Percentiles rank a stretch among this genome's conserved stretches.
phyloP scores from a whole-genome alignment of 768 basidiomycete genomes.

The Tylopilus rubrobrunneus region DNA sequence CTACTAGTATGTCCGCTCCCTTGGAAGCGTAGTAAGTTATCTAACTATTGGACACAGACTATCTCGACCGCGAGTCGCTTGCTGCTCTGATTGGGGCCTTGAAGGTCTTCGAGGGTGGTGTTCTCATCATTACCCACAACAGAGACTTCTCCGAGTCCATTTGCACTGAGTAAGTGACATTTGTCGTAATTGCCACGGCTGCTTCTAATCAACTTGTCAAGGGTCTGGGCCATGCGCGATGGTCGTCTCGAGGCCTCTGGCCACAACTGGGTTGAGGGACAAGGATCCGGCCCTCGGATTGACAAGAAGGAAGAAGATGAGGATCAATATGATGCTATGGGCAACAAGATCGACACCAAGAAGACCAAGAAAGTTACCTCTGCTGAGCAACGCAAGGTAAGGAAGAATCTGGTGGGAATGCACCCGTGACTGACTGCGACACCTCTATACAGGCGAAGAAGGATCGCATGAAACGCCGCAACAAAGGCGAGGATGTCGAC shows the following conservation, averaged over 20 bases:
- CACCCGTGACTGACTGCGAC: slow-evolving; percentile 7
- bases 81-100: slow-evolving; percentile 98
- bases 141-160: slow-evolving; percentile 98
- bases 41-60: slow-evolving; percentile 50
- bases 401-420: slow-evolving; percentile 9
- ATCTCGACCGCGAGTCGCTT: slow-evolving; percentile 98
- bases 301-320: slow-evolving; percentile 94
- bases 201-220: slow-evolving; percentile 13
- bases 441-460: slow-evolving; percentile 64
- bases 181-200: not conserved
- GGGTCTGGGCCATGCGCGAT: slow-evolving; percentile 99
- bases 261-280: slow-evolving; percentile 99
- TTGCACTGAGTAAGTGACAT: slow-evolving; percentile 67
- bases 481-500: slow-evolving; percentile 77
- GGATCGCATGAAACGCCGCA: slow-evolving; percentile 88
- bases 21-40: not conserved
- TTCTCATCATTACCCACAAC: slow-evolving; percentile 96
- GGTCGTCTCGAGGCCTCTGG: slow-evolving; percentile 95
- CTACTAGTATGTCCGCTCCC: slow-evolving; percentile 61
- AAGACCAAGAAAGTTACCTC: slow-evolving; percentile 87
- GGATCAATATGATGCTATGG: slow-evolving; percentile 93
- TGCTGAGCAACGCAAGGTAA: slow-evolving; percentile 75
- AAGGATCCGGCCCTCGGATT: slow-evolving; percentile 91
- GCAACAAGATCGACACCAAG: slow-evolving; percentile 88
- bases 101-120: slow-evolving; percentile 98